Evolutionary conservation across 768 basidiomycete species (phyloP).

Genomic region (Auricularia sp.): DNA sequence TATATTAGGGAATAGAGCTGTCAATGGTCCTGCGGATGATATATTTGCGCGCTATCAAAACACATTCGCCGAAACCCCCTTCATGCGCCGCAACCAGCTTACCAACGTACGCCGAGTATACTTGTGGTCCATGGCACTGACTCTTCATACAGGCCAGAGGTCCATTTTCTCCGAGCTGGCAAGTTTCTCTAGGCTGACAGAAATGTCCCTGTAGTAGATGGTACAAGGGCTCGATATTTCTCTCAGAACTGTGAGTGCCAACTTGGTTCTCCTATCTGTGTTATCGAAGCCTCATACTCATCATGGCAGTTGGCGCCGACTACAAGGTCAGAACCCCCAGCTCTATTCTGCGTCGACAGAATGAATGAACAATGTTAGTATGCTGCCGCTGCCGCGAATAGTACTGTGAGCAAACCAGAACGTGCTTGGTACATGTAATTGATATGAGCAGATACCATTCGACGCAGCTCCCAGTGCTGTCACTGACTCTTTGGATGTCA

Average conservation of each 20-base stretch:
- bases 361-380: constrained; percentile 19
- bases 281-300: no score
- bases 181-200: constrained; percentile 3
- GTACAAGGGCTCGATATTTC: constrained; percentile 67
- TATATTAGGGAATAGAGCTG: constrained; percentile 28
- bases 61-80: constrained; percentile 43
- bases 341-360: neutral
- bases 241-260: constrained; percentile 63
- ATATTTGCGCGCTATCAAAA: constrained; percentile 60
- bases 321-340: constrained; percentile 45
- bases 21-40: constrained; percentile 37
- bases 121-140: neutral
- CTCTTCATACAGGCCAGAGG: neutral
- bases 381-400: constrained; percentile 71
- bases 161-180: neutral
- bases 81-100: constrained; percentile 70
- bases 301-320: constrained; percentile 56
- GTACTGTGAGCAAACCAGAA: constrained; percentile 35
- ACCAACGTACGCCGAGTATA: constrained; percentile 39
- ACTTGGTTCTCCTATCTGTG: no score
- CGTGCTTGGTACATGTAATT: neutral
- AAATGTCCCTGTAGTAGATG: constrained; percentile 40
- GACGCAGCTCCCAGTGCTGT: constrained; percentile 50
- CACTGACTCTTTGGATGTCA: constrained; percentile 44
- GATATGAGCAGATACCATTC: constrained; percentile 30